These are phyloP conservation scores for Aspergillus fijiensis DNA, from an alignment of 2,329 filamentous ascomycete genomes.

Conservation along the genomic window DNA sequence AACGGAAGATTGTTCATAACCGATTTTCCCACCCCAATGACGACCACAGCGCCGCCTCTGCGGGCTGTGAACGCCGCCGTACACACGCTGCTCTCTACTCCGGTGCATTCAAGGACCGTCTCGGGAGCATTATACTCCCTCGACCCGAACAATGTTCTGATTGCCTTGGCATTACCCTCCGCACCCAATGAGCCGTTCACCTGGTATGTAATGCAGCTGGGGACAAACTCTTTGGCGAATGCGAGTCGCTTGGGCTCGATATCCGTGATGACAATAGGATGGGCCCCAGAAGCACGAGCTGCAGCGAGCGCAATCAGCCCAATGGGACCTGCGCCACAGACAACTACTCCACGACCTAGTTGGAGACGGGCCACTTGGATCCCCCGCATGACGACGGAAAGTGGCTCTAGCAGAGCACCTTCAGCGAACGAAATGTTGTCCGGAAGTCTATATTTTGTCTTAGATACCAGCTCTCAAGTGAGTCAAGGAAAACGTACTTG, in stretches of 20 bases:
- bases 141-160: slow-evolving; percentile 55
- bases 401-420: slow-evolving; percentile 63
- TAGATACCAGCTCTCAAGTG: background rate
- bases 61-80: slow-evolving; percentile 59
- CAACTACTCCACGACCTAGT: slow-evolving; percentile 56
- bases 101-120: slow-evolving; percentile 65
- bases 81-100: slow-evolving; percentile 62
- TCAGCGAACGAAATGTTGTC: slow-evolving; percentile 57
- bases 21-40: slow-evolving; percentile 62
- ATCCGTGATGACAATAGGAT: slow-evolving; percentile 65
- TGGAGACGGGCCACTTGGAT: slow-evolving; percentile 54
- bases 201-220: slow-evolving; percentile 55
- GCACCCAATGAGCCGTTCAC: slow-evolving; percentile 49
- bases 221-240: slow-evolving; percentile 60
- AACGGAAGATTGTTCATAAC: slow-evolving; percentile 67
- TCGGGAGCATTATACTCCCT: slow-evolving; percentile 59
- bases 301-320: slow-evolving; percentile 59
- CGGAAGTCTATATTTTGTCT: slow-evolving; percentile 44
- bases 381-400: slow-evolving; percentile 64
- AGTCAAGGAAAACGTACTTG: slow-evolving; percentile 22
- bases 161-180: slow-evolving; percentile 53
- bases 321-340: slow-evolving; percentile 65
- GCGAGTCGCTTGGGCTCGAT: slow-evolving; percentile 56
- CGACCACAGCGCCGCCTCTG: slow-evolving; percentile 61
- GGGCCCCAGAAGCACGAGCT: slow-evolving; percentile 61